phyloP scores from a whole-genome alignment of 148 eudicot genomes.

The Amaranthus hypochondriacus region DNA sequence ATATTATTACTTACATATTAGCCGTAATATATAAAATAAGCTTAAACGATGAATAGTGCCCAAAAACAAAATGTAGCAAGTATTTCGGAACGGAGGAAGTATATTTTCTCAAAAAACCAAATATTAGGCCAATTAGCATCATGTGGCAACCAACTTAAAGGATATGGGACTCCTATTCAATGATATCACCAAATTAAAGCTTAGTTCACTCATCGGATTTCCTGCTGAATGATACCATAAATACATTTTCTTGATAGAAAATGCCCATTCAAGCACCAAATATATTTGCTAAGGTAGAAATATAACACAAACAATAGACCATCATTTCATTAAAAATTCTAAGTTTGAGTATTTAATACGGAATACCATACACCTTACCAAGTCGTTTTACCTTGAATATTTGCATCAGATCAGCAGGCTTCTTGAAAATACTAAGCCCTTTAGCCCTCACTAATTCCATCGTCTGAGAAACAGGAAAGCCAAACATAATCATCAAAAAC shows the following conservation, averaged over 20 bases:
- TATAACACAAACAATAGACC: too few species aligned
- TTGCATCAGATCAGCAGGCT: conserved; percentile 82
- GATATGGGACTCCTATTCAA: background rate
- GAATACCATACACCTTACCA: background rate
- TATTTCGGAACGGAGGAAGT: too few species aligned
- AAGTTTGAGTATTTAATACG: background rate
- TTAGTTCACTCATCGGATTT: background rate
- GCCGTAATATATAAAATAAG: too few species aligned
- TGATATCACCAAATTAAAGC: background rate
- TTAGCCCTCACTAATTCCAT: conserved; percentile 96
- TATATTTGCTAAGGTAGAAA: too few species aligned
- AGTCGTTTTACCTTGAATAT: conserved; percentile 55
- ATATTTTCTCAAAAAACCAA: background rate
- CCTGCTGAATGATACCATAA: background rate
- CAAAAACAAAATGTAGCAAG: too few species aligned
- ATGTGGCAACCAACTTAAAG: background rate
- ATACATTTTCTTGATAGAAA: background rate
- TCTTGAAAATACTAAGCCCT: conserved; percentile 76
- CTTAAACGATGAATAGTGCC: too few species aligned
- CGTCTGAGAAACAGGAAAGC: conserved; percentile 53
- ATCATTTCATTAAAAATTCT: background rate
- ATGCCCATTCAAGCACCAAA: too few species aligned
- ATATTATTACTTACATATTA: too few species aligned
- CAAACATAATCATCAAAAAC: background rate
- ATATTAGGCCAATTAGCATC: background rate